Evolutionary conservation across 1,284 basidiomycete genomes (phyloP).

Genomic region (Leccinum ponderosum): DNA sequence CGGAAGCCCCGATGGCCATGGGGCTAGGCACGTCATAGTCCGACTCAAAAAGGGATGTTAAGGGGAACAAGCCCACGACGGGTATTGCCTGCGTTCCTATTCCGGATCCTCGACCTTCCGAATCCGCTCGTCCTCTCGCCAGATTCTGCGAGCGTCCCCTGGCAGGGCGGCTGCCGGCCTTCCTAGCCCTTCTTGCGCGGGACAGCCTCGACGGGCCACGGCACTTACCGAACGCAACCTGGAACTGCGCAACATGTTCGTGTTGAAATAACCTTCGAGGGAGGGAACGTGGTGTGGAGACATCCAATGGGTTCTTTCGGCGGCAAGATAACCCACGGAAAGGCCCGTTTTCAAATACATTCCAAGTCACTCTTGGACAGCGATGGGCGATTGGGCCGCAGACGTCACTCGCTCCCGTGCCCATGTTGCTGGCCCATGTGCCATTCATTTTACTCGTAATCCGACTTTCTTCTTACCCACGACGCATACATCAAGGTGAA

Average conservation of each 20-base stretch:
- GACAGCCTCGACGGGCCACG: conserved; percentile 18
- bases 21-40: conserved; percentile 25
- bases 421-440: conserved; percentile 26
- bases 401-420: conserved; percentile 26
- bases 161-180: conserved; percentile 4
- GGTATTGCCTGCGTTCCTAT: conserved; percentile 16
- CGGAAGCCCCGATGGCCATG: conserved; percentile 33
- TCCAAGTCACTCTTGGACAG: neutral
- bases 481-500: neutral
- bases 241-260: neutral
- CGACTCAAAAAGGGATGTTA: conserved; percentile 22
- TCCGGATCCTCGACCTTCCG: conserved; percentile 17
- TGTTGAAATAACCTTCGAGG: conserved; percentile 32
- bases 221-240: conserved; percentile 22
- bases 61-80: conserved; percentile 8
- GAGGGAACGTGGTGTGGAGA: conserved; percentile 36
- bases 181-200: conserved; percentile 11
- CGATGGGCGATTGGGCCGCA: conserved; percentile 6
- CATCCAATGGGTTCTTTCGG: conserved; percentile 14
- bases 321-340: conserved; percentile 25
- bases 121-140: conserved; percentile 15
- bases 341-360: conserved; percentile 25
- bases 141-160: conserved; percentile 8
- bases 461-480: conserved; percentile 2
- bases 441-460: conserved; percentile 19